Base-by-base conservation (phyloP, 176 grass and related monocot species). In the Tuctoria greenei region DNA sequence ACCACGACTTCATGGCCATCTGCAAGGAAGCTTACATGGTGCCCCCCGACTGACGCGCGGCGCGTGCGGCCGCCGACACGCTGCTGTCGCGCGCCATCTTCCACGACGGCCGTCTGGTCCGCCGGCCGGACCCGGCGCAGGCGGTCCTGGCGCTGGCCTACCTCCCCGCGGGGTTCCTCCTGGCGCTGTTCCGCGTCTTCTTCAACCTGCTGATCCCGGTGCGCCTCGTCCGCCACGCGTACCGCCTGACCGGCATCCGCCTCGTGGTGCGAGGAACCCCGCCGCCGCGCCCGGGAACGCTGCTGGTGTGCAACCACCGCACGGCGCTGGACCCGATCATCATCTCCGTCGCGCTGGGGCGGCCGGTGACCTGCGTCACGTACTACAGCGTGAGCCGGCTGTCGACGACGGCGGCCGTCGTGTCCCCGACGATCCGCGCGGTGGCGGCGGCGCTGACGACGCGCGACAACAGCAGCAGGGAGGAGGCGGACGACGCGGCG, bases 21-120 rank as follows among this genome's bases (percentile, higher is more conserved):
- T 98, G 91, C 87, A 95, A 94, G 93, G 93, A 96, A 81, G 89
- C 93, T 1, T 96, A 90, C 75, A 97, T 97, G 91, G 88, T 97
- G 46, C 94, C 88, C 1, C 68, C 44, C 1, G 70, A 97, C 81
- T 63, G 47, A 4, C 81, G 69, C 20, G 88, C 94, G 6, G 46
- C 81, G 2, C 73, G 62, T 0, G 88, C 81, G 21, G 39, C 78
- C 8, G 51, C 86, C 27, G 90, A 87, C 58, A 5, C 81, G 55
- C 78, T 97, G 20, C 64, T 89, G 4, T 87, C 83, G 1, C 90
- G 60, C 24, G 70, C 49, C 46, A 39, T 97, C 69, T 93, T 97
- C 86, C 93, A 97, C 74, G 93, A 97, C 61, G 93, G 93, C 14
- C 93, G 88, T 12, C 90, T 97, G 2, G 93, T 97, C 45, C 86